Conservation (phyloP, 768 basidiomycete genomes). For the Russula sp. region DNA sequence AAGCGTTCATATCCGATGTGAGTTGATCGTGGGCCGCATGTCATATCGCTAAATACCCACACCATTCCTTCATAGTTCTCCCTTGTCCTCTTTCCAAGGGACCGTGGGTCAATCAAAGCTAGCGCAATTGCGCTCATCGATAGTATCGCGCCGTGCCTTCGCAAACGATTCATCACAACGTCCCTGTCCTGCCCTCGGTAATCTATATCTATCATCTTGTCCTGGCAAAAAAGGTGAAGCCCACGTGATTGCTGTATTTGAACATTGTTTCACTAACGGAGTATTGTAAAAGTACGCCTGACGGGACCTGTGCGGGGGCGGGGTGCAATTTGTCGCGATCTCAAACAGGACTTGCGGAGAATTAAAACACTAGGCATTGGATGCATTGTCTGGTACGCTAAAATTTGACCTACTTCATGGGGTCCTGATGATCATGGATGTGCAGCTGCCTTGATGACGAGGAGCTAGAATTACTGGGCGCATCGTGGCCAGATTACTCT, state of each 20-base stretch:
- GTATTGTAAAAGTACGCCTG: conserved; percentile 52
- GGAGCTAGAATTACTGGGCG: conserved; percentile 84
- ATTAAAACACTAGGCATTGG: conserved; percentile 72
- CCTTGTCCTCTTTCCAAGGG: conserved; percentile 7
- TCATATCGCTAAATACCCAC: neutral
- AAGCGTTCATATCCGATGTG: conserved; percentile 15
- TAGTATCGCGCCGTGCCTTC: neutral
- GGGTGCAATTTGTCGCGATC: conserved; percentile 76
- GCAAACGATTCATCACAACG: conserved; percentile 3
- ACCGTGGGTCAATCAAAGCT: conserved; percentile 13
- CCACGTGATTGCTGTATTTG: neutral
- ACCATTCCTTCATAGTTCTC: conserved; percentile 1
- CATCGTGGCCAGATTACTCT: conserved; percentile 77
- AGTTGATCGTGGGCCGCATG: neutral
- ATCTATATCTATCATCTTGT: conserved; percentile 85
- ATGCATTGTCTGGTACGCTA: conserved; percentile 75
- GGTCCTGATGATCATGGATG: neutral
- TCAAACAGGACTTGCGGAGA: conserved; percentile 70
- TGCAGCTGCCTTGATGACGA: conserved; percentile 78
- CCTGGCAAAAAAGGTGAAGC: conserved; percentile 85
- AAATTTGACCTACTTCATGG: conserved; percentile 3
- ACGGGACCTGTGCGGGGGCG: conserved; percentile 76
- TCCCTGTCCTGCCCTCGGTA: conserved; percentile 53
- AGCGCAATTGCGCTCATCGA: conserved; percentile 5
- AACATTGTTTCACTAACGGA: conserved; percentile 6